Evolutionary conservation across 139 green algal genomes (phyloP).

Genomic region (Tetratostichococcus sp.): DNA sequence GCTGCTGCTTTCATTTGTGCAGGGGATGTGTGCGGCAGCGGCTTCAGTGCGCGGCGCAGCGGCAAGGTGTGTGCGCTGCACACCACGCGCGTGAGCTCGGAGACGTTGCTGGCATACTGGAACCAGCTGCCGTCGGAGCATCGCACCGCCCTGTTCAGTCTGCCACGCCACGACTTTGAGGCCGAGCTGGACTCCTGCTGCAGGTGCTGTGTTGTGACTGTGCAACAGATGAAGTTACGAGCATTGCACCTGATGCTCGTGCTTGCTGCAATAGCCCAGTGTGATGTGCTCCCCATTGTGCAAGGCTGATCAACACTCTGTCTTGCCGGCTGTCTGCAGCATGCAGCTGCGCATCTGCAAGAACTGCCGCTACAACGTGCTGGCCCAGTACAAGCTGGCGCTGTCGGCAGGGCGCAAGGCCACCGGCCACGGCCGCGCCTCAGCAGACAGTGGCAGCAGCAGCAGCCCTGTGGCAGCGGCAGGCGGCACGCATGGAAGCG

Average conservation of each 20-base stretch:
- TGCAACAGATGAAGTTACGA: no score
- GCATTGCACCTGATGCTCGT: no score
- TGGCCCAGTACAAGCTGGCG: conserved; percentile 1
- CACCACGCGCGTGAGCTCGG: conserved; percentile 17
- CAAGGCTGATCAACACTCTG: no score
- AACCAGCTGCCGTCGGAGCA: conserved; percentile 26
- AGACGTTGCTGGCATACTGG: conserved; percentile 26
- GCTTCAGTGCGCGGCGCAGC: conserved; percentile 9
- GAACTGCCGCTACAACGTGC: conserved; percentile 32
- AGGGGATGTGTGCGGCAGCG: conserved; percentile 27
- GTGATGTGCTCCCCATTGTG: no score
- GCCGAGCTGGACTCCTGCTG: conserved; percentile 29
- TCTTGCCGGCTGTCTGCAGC: no score
- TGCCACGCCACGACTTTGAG: conserved; percentile 31
- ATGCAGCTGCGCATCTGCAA: conserved; percentile 23
- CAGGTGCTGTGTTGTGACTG: neutral
- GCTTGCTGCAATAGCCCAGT: no score
- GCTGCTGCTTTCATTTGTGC: conserved; percentile 23
- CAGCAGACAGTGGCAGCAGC: neutral
- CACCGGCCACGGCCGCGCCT: neutral
- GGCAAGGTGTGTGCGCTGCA: conserved; percentile 25
- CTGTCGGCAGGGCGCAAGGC: neutral
- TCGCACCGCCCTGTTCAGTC: conserved; percentile 17
- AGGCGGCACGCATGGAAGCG: no score
- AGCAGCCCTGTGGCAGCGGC: no score